Percentiles rank a stretch among this genome's conserved stretches.
Conservation (phyloP, 345 rosid genomes). For the Raphanus raphanistrum region DNA sequence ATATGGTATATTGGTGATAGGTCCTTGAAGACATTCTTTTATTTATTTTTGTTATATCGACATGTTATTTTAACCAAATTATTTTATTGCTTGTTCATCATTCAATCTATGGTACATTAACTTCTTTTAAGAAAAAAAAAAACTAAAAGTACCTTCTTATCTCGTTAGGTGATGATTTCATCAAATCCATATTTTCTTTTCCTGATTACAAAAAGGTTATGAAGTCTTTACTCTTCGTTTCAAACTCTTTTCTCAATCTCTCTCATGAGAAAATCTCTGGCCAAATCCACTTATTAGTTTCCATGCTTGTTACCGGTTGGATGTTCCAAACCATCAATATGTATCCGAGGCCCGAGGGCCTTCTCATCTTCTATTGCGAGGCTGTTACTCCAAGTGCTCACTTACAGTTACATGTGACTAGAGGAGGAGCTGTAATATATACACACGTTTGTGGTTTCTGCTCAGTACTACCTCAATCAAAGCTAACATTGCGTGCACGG, state of each 20-base stretch:
- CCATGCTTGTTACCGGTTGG: neutral
- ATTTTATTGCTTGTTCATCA: slow-evolving; percentile 23
- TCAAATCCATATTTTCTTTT: too few relatives aligned
- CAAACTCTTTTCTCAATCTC: neutral
- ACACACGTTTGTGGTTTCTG: neutral
- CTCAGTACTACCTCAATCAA: neutral
- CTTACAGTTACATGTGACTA: neutral
- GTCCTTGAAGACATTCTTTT: slow-evolving; percentile 21
- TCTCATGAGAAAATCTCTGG: neutral
- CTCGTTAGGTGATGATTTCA: too few relatives aligned
- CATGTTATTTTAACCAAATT: slow-evolving; percentile 23
- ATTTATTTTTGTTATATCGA: neutral
- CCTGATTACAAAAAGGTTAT: neutral
- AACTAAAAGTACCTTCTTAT: too few relatives aligned
- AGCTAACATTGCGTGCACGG: neutral
- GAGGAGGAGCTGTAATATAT: neutral
- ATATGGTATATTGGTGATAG: slow-evolving; percentile 30
- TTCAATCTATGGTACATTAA: slow-evolving; percentile 11
- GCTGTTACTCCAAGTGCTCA: neutral
- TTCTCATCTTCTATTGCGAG: neutral
- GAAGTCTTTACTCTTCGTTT: neutral
- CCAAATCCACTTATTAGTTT: neutral
- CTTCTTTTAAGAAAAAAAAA: neutral
- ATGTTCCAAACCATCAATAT: neutral
- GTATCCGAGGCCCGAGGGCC: neutral